Conservation (phyloP, 305 asterid genomes). For the Ajuga reptans region DNA sequence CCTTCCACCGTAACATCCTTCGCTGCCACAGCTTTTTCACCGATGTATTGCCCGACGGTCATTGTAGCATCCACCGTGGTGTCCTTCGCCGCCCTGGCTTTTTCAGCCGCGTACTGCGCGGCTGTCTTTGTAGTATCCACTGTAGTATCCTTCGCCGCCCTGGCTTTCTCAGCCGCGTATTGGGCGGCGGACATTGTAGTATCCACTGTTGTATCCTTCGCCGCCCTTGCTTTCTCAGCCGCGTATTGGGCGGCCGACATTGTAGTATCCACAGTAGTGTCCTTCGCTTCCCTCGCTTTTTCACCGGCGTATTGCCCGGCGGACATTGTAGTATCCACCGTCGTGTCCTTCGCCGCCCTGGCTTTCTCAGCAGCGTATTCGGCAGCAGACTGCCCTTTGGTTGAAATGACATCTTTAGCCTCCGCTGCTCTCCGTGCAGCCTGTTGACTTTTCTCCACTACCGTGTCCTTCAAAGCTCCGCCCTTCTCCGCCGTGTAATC, state of each 20-base stretch:
- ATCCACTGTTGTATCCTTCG: not conserved
- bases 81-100: not conserved
- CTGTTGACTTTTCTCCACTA: not conserved
- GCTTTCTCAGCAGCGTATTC: too few relatives aligned
- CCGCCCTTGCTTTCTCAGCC: not conserved
- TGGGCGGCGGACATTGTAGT: not conserved
- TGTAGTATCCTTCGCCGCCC: not conserved
- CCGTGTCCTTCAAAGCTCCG: not conserved
- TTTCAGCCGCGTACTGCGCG: not conserved
- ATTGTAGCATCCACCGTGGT: not conserved
- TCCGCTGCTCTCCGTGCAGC: not conserved
- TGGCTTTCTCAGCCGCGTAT: not conserved
- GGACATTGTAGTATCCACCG: not conserved
- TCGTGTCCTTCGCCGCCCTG: too few relatives aligned
- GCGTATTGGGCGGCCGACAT: not conserved
- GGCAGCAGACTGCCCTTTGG: not conserved
- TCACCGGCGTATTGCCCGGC: not conserved
- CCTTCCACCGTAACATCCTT: conserved; percentile 49
- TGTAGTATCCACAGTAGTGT: not conserved
- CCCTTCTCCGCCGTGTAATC: conserved; percentile 21
- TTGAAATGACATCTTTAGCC: not conserved
- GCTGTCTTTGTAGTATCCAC: not conserved
- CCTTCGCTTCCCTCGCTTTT: not conserved
- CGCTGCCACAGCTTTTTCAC: conserved; percentile 36
- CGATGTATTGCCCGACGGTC: conserved; percentile 9